These are phyloP conservation scores for Mycena filopes DNA, from an alignment of 768 basidiomycete genomes.

Conservation along the genomic window DNA sequence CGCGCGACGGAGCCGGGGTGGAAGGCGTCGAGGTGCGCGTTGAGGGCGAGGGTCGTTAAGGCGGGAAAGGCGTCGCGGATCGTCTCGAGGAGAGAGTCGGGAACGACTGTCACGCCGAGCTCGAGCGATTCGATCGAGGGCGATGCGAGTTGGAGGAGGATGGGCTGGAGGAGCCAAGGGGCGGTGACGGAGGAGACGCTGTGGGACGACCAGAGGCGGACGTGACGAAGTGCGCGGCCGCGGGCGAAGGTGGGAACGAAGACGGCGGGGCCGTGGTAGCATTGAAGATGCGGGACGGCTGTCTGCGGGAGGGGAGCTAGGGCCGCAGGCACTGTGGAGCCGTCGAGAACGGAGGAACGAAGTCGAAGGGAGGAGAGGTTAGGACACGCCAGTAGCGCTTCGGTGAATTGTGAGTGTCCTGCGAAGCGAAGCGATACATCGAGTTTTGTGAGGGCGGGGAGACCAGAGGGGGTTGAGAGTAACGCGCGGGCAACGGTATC, in stretches of 20 bases:
- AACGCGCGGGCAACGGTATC: conserved; percentile 29
- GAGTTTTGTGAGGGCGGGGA: conserved; percentile 26
- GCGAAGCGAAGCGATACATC: conserved; percentile 33
- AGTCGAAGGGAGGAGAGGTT: conserved; percentile 32
- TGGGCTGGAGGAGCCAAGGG: conserved; percentile 22
- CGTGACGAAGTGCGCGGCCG: conserved; percentile 25
- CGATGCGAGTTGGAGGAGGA: conserved; percentile 28
- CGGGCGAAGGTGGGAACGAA: conserved; percentile 28
- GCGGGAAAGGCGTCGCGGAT: conserved; percentile 29
- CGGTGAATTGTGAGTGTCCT: conserved; percentile 26
- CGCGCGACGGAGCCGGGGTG: conserved; percentile 32
- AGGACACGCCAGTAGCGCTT: conserved; percentile 31
- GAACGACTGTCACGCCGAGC: conserved; percentile 32
- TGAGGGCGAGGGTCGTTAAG: conserved; percentile 32
- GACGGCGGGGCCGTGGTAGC: conserved; percentile 35
- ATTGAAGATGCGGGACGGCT: conserved; percentile 26
- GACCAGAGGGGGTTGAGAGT: not conserved
- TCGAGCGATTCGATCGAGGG: conserved; percentile 14
- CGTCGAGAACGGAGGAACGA: conserved; percentile 29
- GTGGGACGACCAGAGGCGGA: conserved; percentile 36
- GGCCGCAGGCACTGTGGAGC: conserved; percentile 4
- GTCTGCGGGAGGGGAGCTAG: conserved; percentile 17
- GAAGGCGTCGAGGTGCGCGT: conserved; percentile 35
- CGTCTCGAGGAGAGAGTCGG: conserved; percentile 27
- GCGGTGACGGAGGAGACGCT: conserved; percentile 27